Conservation (phyloP, 192 early-diverging fungal species). For the Cladochytrium replicatum region DNA sequence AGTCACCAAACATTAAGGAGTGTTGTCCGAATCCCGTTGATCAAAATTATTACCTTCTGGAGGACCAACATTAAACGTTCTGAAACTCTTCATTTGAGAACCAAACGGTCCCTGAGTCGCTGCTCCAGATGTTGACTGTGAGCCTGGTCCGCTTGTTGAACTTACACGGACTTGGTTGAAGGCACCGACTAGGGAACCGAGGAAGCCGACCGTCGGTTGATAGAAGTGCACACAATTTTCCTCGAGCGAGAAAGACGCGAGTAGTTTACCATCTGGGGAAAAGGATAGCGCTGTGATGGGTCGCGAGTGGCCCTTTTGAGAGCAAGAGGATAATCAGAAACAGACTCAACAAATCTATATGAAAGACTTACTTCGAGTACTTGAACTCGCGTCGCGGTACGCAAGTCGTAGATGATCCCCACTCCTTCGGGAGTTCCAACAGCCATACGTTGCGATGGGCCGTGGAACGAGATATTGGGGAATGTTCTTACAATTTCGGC, state of each 20-base stretch:
- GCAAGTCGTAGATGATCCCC: constrained; percentile 67
- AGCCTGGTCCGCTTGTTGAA: neutral
- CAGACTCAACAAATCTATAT: neutral
- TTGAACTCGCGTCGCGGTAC: constrained; percentile 66
- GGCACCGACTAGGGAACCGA: constrained; percentile 55
- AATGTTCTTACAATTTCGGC: constrained; percentile 46
- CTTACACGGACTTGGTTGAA: too few relatives aligned
- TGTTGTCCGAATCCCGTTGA: neutral
- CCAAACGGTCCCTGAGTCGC: neutral
- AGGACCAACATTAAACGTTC: constrained; percentile 31
- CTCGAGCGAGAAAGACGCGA: constrained; percentile 57
- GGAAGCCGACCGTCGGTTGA: constrained; percentile 60
- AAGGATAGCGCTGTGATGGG: constrained; percentile 60
- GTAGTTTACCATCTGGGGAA: constrained; percentile 66
- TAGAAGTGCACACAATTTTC: constrained; percentile 65
- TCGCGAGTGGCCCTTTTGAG: constrained; percentile 51
- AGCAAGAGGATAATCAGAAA: neutral
- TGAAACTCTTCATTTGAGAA: constrained; percentile 31
- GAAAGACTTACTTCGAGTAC: constrained; percentile 53
- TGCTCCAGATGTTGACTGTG: neutral
- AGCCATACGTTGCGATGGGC: constrained; percentile 59
- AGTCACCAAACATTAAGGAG: neutral
- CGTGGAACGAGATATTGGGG: constrained; percentile 66
- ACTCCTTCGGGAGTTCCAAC: constrained; percentile 69
- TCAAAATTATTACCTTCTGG: constrained; percentile 19